Conservation (phyloP, 2,329 filamentous ascomycete species). For the Alternaria arborescens region DNA sequence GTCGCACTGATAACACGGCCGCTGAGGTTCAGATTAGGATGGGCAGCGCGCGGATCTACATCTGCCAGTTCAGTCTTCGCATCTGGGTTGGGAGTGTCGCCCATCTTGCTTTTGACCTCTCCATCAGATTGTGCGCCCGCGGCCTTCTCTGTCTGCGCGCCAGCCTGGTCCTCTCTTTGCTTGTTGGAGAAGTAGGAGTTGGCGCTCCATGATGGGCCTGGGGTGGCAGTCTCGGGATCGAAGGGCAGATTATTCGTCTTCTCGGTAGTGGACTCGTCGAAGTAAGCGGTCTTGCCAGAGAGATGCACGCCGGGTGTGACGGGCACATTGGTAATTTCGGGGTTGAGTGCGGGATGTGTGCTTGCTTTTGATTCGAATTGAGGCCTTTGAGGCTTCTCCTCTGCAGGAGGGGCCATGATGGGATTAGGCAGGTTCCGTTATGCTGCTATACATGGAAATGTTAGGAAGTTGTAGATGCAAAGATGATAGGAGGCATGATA, state of each 20-base stretch:
- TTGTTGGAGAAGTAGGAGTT: constrained; percentile 49
- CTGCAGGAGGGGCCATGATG: constrained; percentile 40
- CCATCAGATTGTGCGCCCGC: constrained; percentile 58
- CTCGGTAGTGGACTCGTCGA: constrained; percentile 33
- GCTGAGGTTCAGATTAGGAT: constrained; percentile 66
- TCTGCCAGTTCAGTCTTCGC: constrained; percentile 56
- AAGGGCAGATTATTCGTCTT: constrained; percentile 36
- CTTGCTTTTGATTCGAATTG: constrained; percentile 38
- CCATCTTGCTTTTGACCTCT: constrained; percentile 64
- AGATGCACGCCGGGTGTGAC: constrained; percentile 55
- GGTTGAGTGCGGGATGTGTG: constrained; percentile 52
- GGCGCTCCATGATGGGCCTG: constrained; percentile 48
- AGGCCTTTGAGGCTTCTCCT: constrained; percentile 24
- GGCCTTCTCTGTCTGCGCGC: constrained; percentile 53
- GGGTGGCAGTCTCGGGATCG: constrained; percentile 40
- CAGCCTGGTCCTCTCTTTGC: constrained; percentile 24
- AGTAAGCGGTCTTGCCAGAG: constrained; percentile 50
- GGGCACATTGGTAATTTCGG: constrained; percentile 51
- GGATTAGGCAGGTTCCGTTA: constrained; percentile 13
- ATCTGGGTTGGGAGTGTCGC: constrained; percentile 51
- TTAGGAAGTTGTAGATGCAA: constrained; percentile 20
- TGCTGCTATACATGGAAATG: constrained; percentile 35
- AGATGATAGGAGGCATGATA: constrained; percentile 11
- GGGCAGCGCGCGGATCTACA: constrained; percentile 62
- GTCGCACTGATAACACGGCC: constrained; percentile 71